These are phyloP conservation scores for Nannochloropsis gaditana DNA, from an alignment of 108 stramenopile species.

Conservation along the genomic window DNA sequence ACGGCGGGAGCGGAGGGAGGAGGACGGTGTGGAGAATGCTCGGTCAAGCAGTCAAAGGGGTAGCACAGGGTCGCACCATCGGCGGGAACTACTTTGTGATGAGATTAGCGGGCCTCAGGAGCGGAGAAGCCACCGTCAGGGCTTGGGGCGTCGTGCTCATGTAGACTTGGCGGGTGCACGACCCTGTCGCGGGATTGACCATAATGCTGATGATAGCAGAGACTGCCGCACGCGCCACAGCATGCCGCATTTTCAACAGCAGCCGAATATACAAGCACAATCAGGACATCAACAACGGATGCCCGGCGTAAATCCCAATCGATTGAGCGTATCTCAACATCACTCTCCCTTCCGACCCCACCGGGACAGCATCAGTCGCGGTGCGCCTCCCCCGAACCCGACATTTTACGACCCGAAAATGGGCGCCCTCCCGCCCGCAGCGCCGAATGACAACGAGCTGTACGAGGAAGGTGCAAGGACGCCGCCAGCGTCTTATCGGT, in stretches of 20 bases:
- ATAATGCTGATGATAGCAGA: no score
- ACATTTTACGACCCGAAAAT: slow-evolving; percentile 9
- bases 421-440: not conserved
- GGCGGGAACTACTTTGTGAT: not conserved
- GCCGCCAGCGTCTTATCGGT: not conserved
- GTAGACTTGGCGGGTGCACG: no score
- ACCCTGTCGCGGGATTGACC: no score
- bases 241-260: not conserved
- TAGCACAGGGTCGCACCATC: not conserved
- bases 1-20: not conserved
- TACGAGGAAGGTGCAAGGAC: not conserved
- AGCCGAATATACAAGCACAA: not conserved
- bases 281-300: not conserved
- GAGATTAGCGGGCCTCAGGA: not conserved
- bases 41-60: not conserved
- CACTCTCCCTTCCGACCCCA: not conserved
- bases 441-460: not conserved
- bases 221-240: no score
- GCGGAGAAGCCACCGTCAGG: not conserved
- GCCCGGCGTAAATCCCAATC: not conserved
- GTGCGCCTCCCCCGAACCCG: slow-evolving; percentile 2
- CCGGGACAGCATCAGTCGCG: slow-evolving; percentile 16
- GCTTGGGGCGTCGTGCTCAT: no score
- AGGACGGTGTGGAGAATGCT: not conserved
- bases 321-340: not conserved